These are phyloP conservation scores for Xylaria intraflava DNA, from an alignment of 495 filamentous ascomycete genomes.

Conservation along the genomic window DNA sequence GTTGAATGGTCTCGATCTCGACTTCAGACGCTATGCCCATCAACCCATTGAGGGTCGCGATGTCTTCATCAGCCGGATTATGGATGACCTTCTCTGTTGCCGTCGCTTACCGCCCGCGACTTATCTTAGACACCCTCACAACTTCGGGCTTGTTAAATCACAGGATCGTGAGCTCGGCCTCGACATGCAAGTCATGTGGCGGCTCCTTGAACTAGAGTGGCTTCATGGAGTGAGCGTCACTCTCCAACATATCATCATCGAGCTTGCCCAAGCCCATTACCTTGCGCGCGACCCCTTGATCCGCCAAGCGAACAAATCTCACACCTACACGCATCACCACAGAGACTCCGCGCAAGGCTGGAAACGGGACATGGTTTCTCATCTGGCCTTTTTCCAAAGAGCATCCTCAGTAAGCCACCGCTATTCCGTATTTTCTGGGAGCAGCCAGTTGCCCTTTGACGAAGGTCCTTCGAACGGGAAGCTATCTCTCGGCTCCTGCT, in stretches of 20 bases:
- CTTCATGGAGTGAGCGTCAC: background rate
- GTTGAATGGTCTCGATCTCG: conserved; percentile 27
- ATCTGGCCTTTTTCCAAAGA: conserved; percentile 9
- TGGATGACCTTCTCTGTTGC: conserved; percentile 29
- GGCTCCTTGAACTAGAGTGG: conserved; percentile 19
- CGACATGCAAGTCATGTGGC: conserved; percentile 23
- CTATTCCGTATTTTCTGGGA: conserved; percentile 17
- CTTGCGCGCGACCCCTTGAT: conserved; percentile 24
- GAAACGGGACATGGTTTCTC: conserved; percentile 17
- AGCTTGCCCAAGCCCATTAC: conserved; percentile 27
- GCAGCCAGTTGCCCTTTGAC: conserved; percentile 9
- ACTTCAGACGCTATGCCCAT: conserved; percentile 31
- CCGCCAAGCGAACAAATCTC: conserved; percentile 16
- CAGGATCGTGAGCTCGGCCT: conserved; percentile 18
- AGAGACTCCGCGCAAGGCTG: background rate
- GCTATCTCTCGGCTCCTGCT: conserved; percentile 14
- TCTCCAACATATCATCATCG: conserved; percentile 13
- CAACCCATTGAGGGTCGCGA: conserved; percentile 26
- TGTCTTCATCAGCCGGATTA: conserved; percentile 31
- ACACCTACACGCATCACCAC: background rate
- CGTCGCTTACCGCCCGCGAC: conserved; percentile 7
- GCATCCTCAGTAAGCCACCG: conserved; percentile 5
- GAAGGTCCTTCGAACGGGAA: background rate
- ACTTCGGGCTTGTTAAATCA: conserved; percentile 13
- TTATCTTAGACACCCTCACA: conserved; percentile 7